A percentile compares a stretch with the other conserved stretches of the same genome.
Conservation (phyloP, 2,329 filamentous ascomycete species). For the Niveomyces coronatus region DNA sequence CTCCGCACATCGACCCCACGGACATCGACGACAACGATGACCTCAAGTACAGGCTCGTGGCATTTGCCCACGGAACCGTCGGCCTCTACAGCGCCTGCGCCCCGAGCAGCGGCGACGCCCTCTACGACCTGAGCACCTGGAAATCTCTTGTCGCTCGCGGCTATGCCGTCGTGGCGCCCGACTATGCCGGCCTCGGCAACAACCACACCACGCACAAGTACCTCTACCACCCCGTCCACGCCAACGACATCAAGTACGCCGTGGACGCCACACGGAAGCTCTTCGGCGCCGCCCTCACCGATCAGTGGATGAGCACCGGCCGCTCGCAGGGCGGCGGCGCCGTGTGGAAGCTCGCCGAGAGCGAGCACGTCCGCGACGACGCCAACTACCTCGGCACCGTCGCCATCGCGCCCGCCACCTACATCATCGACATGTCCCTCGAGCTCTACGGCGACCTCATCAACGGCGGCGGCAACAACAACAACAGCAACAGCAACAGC, state of each 20-base stretch:
- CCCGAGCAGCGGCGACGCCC: conserved; percentile 6
- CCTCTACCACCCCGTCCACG: conserved; percentile 8
- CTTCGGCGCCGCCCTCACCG: conserved; percentile 8
- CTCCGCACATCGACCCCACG: neutral
- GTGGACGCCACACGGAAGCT: conserved; percentile 7
- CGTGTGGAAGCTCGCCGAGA: conserved; percentile 14
- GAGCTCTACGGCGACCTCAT: conserved; percentile 1
- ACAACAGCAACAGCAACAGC: neutral
- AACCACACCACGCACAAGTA: conserved; percentile 13
- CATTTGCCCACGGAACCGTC: conserved; percentile 12
- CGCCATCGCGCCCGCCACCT: conserved; percentile 9
- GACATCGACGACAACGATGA: neutral
- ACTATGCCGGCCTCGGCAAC: conserved; percentile 16
- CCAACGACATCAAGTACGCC: conserved; percentile 12
- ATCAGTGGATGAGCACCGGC: conserved; percentile 12
- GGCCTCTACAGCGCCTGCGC: conserved; percentile 12
- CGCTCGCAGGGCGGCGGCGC: conserved; percentile 14
- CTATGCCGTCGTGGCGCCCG: conserved; percentile 15
- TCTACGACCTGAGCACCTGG: conserved; percentile 12
- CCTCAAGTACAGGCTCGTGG: conserved; percentile 2
- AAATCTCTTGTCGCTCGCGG: conserved; percentile 5
- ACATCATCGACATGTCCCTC: neutral
- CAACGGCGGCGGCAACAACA: neutral
- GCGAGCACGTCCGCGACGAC: conserved; percentile 5
- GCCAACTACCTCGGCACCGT: conserved; percentile 9